Evolutionary conservation across 495 filamentous ascomycete genomes (phyloP).

Genomic region (Gamarada debralockiae): DNA sequence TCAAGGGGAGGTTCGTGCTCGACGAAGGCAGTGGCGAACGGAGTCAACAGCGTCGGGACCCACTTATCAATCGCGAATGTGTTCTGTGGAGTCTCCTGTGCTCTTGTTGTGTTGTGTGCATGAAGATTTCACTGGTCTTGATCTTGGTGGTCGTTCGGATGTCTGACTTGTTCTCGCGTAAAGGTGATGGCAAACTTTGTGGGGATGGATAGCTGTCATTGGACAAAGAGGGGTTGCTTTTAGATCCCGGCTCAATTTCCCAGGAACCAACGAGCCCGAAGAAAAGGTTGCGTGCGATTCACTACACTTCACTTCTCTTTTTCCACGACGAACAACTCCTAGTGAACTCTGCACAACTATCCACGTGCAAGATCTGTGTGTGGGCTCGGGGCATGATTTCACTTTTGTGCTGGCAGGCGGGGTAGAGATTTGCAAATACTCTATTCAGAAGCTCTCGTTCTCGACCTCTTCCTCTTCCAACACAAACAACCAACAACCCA

Average conservation of each 20-base stretch:
- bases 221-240: background rate
- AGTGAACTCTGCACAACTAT: no score
- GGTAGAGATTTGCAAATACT: no score
- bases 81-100: background rate
- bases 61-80: background rate
- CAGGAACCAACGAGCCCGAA: background rate
- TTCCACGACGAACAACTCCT: no score
- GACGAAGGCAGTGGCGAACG: background rate
- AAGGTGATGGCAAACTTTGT: slow-evolving; percentile 1
- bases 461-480: no score
- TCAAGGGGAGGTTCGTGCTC: background rate
- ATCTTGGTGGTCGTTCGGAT: no score
- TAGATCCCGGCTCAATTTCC: background rate
- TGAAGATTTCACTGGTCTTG: no score
- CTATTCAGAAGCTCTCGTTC: no score
- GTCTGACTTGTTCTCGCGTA: background rate
- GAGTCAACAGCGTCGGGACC: background rate
- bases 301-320: no score
- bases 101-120: no score
- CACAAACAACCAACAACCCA: no score
- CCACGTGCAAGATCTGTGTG: no score
- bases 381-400: no score
- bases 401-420: background rate
- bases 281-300: background rate
- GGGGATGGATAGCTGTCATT: background rate